Evolutionary conservation across 192 early-diverging fungal genomes (phyloP).

Genomic region (Podila verticillata): DNA sequence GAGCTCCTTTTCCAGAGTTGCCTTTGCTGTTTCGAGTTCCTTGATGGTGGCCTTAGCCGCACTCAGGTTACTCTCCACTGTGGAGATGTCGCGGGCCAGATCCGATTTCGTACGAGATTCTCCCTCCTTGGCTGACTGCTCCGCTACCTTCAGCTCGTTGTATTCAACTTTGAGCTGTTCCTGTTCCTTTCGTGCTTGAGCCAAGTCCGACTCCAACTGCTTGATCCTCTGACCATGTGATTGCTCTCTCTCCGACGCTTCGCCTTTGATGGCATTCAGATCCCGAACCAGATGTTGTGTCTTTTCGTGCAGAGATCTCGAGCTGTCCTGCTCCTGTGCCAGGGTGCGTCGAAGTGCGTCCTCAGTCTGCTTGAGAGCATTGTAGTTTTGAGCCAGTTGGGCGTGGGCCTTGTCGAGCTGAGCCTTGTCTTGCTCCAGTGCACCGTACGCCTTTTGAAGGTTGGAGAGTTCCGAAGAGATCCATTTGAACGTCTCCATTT

Average conservation of each 20-base stretch:
- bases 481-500: constrained; percentile 44
- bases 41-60: constrained; percentile 12
- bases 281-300: constrained; percentile 9
- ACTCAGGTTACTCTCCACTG: constrained; percentile 11
- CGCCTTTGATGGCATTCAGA: constrained; percentile 8
- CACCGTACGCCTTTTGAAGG: constrained; percentile 23
- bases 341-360: constrained; percentile 16
- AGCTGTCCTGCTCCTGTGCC: constrained; percentile 19
- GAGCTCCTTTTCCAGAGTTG: constrained; percentile 22
- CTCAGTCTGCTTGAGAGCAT: constrained; percentile 18
- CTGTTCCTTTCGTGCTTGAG: constrained; percentile 13
- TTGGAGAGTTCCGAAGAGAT: constrained; percentile 34
- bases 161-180: constrained; percentile 20
- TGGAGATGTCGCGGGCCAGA: constrained; percentile 20
- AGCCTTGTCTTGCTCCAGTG: constrained; percentile 23
- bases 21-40: constrained; percentile 12
- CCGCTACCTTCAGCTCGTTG: constrained; percentile 32
- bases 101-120: constrained; percentile 32
- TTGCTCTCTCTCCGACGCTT: constrained; percentile 8
- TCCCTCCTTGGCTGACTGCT: constrained; percentile 33
- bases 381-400: constrained; percentile 18
- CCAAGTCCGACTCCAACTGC: constrained; percentile 21
- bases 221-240: constrained; percentile 9
- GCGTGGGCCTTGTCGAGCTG: constrained; percentile 42
- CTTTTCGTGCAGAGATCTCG: constrained; percentile 7